Conservation (phyloP, 2,329 filamentous ascomycete species). For the Mycosphaerella arachidis region DNA sequence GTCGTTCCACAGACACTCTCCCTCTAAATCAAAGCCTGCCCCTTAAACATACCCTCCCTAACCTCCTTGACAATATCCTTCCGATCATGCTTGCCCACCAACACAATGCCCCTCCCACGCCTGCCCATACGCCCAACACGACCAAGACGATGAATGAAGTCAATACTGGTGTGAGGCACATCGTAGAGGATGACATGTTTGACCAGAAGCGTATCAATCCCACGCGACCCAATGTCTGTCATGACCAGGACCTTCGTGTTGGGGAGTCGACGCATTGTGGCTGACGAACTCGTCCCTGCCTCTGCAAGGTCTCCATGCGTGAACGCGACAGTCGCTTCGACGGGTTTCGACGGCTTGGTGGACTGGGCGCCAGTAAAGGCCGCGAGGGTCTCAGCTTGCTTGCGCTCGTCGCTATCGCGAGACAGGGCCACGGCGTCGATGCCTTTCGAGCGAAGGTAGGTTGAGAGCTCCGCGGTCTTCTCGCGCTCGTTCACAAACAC, state of each 20-base stretch:
- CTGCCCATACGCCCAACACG: constrained; percentile 89
- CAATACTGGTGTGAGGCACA: constrained; percentile 95
- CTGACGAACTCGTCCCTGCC: neutral
- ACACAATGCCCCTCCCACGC: constrained; percentile 79
- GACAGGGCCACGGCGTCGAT: constrained; percentile 83
- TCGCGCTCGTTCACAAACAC: constrained; percentile 97
- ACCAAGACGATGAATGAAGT: constrained; percentile 94
- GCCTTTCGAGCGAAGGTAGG: constrained; percentile 76
- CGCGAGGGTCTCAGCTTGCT: constrained; percentile 70
- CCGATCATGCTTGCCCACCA: constrained; percentile 84
- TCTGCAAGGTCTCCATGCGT: constrained; percentile 8
- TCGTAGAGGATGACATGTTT: constrained; percentile 91
- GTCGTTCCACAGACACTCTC: neutral
- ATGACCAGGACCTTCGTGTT: constrained; percentile 91
- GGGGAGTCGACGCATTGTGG: constrained; percentile 49
- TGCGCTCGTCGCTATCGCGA: constrained; percentile 73
- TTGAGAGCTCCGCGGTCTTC: constrained; percentile 73
- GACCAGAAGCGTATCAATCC: constrained; percentile 90
- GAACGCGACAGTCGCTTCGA: constrained; percentile 3
- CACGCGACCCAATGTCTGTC: constrained; percentile 85
- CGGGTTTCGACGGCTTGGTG: constrained; percentile 1
- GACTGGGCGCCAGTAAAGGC: constrained; percentile 59
- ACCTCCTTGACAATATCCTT: constrained; percentile 90
- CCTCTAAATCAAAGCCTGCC: constrained; percentile 45
- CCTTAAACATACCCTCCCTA: constrained; percentile 63